A percentile compares a stretch with the other conserved stretches of the same genome.
Conservation (phyloP, 768 basidiomycete species). For the Suillus fuscotomentosus region DNA sequence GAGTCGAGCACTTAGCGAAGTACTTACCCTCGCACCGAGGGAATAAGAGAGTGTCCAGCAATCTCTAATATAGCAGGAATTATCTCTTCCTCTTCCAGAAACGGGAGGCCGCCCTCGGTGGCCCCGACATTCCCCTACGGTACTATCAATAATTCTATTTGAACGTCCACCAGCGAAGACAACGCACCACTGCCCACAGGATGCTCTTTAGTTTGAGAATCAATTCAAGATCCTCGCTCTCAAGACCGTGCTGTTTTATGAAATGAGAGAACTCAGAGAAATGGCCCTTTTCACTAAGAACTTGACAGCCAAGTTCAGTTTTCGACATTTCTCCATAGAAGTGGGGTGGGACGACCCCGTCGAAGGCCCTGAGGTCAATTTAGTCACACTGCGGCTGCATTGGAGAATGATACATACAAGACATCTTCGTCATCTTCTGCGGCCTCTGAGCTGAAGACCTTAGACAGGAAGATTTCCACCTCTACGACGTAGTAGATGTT, state of each 20-base stretch:
- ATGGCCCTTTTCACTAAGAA: constrained; percentile 87
- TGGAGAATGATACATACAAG: constrained; percentile 36
- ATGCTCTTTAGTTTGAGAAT: constrained; percentile 92
- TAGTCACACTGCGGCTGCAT: background rate
- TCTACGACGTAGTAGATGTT: constrained; percentile 93
- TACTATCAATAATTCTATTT: background rate
- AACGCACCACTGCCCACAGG: constrained; percentile 91
- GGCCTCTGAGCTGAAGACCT: constrained; percentile 59
- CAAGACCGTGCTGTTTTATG: constrained; percentile 82
- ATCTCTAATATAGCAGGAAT: constrained; percentile 89
- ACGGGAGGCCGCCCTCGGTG: constrained; percentile 85
- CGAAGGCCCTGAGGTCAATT: constrained; percentile 54
- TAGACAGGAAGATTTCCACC: constrained; percentile 88
- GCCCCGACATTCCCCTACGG: constrained; percentile 90
- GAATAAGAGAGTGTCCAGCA: constrained; percentile 83
- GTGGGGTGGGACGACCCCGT: constrained; percentile 88
- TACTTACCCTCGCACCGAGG: constrained; percentile 91
- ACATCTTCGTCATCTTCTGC: constrained; percentile 69
- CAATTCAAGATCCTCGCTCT: constrained; percentile 78
- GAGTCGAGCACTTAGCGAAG: background rate
- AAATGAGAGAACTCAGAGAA: constrained; percentile 90
- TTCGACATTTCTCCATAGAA: constrained; percentile 99
- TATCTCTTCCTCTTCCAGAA: constrained; percentile 94
- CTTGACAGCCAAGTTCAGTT: constrained; percentile 91
- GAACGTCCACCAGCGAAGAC: background rate